phyloP scores from a whole-genome alignment of 805 yeast species.

The Debaryomyces maramus region DNA sequence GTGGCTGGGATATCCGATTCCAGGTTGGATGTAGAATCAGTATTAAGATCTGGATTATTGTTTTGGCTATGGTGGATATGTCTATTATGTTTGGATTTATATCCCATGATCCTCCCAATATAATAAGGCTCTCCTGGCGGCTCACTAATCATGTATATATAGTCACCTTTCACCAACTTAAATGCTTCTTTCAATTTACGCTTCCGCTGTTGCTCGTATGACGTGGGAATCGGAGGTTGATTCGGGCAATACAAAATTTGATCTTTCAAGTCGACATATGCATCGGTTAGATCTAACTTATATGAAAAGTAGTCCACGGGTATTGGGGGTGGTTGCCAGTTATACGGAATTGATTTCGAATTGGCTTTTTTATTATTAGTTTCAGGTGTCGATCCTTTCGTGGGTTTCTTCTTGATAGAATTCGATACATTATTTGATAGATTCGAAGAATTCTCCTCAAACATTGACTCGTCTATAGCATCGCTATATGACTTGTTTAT shows the following conservation, averaged over 20 bases:
- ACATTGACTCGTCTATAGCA: slow-evolving; percentile 25
- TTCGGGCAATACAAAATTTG: slow-evolving; percentile 42
- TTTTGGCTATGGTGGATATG: background rate
- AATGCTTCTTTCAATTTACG: slow-evolving; percentile 24
- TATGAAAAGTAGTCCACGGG: slow-evolving; percentile 43
- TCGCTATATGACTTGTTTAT: slow-evolving; percentile 37
- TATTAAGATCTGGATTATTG: background rate
- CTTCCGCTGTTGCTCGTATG: slow-evolving; percentile 8
- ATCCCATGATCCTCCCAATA: slow-evolving; percentile 81
- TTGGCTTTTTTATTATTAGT: slow-evolving; percentile 5
- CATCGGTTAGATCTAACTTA: slow-evolving; percentile 40
- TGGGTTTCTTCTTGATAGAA: slow-evolving; percentile 6
- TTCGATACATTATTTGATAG: background rate
- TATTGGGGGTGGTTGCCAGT: slow-evolving; percentile 50
- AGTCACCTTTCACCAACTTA: slow-evolving; percentile 55
- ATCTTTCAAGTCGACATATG: slow-evolving; percentile 38
- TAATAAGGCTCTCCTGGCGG: slow-evolving; percentile 95
- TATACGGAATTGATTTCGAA: slow-evolving; percentile 34
- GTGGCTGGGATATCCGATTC: slow-evolving; percentile 1
- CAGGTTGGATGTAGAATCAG: slow-evolving; percentile 2
- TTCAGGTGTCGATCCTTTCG: background rate
- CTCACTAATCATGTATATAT: slow-evolving; percentile 80
- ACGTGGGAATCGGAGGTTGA: slow-evolving; percentile 17
- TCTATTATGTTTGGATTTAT: slow-evolving; percentile 28
- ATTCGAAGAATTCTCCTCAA: slow-evolving; percentile 18